Conservation (phyloP, 129 eudicot species). For the Helianthus annuus region HanXRQr2.0-SUNRISE NC_035441.2:144757035-144757534, state of each 20-base stretch:
- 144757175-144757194: slow-evolving; percentile 78
- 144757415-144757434: slow-evolving; percentile 98
- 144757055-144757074: slow-evolving; percentile 79
- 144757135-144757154: slow-evolving; percentile 49
- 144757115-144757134: slow-evolving; percentile 66
- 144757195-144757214: slow-evolving; percentile 87
- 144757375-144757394: slow-evolving; percentile 90
- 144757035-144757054: slow-evolving; percentile 72
- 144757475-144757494: slow-evolving; percentile 63
- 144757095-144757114: slow-evolving; percentile 77
- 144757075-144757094: slow-evolving; percentile 88
- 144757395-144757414: slow-evolving; percentile 93
- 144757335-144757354: slow-evolving; percentile 90
- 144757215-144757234: slow-evolving; percentile 77
- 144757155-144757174: slow-evolving; percentile 44
- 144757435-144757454: slow-evolving; percentile 96
- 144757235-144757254: slow-evolving; percentile 47
- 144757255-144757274: slow-evolving; percentile 69
- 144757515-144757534: slow-evolving; percentile 11
- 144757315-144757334: slow-evolving; percentile 89
- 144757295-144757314: slow-evolving; percentile 99
- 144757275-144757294: slow-evolving; percentile 82
- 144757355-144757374: slow-evolving; percentile 95
- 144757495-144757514: slow-evolving; percentile 87
- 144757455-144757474: slow-evolving; percentile 88